Percentiles rank a stretch among this genome's conserved stretches.
These are phyloP conservation scores for Zygosaccharomyces lentus DNA, from an alignment of 805 yeast species.

Conservation along the genomic window DNA sequence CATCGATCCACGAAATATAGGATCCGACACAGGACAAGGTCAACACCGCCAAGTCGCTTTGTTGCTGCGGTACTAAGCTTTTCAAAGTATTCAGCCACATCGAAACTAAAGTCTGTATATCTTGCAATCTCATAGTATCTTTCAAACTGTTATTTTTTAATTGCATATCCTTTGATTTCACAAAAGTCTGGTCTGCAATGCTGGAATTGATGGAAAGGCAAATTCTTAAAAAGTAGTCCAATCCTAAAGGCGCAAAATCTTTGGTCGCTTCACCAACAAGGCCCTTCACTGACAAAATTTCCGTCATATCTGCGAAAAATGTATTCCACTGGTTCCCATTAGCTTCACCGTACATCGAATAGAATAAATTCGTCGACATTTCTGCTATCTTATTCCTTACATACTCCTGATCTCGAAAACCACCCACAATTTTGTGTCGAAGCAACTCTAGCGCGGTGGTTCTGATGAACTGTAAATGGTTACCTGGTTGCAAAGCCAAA, in stretches of 20 bases:
- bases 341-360: conserved; percentile 31
- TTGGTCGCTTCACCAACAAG: conserved; percentile 12
- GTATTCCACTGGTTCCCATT: conserved; percentile 31
- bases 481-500: conserved; percentile 13
- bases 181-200: conserved; percentile 86
- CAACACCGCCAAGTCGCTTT: conserved; percentile 27
- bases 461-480: conserved; percentile 23
- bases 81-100: conserved; percentile 56
- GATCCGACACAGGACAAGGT: conserved; percentile 66
- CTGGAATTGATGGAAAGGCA: conserved; percentile 77
- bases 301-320: conserved; percentile 31
- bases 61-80: conserved; percentile 17
- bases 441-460: conserved; percentile 23
- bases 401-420: conserved; percentile 29
- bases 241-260: conserved; percentile 40
- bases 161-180: conserved; percentile 57
- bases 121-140: conserved; percentile 75
- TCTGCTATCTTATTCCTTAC: conserved; percentile 35
- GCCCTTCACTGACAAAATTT: conserved; percentile 22
- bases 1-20: conserved; percentile 91
- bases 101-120: conserved; percentile 58
- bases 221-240: conserved; percentile 72
- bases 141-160: conserved; percentile 70
- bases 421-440: conserved; percentile 19
- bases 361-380: conserved; percentile 32